Percentiles rank a stretch among this genome's conserved stretches.
phyloP scores from a whole-genome alignment of 257 asterid genomes.

The Fraxinus pennsylvanica region DNA sequence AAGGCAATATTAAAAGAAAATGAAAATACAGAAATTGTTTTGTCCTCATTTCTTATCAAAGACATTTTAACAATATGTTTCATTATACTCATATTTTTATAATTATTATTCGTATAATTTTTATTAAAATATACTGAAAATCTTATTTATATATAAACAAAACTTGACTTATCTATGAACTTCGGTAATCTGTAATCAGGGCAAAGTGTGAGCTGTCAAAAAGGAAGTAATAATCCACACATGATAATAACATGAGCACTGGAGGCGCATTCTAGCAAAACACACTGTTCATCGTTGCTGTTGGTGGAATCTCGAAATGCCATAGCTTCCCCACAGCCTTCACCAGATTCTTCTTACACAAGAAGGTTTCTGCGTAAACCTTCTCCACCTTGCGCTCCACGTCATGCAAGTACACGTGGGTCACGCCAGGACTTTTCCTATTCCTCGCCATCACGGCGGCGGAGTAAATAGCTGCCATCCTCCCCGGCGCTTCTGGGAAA shows the following conservation, averaged over 20 bases:
- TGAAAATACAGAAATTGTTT: not conserved
- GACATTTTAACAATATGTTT: too few species aligned
- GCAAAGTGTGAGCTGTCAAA: not conserved
- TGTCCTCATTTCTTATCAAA: too few species aligned
- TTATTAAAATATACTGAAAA: too few species aligned
- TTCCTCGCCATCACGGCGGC: slow-evolving; percentile 89
- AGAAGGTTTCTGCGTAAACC: slow-evolving; percentile 59
- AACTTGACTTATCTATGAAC: not conserved
- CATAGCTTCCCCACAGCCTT: slow-evolving; percentile 61
- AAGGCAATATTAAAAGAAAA: not conserved
- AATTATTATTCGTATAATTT: too few species aligned
- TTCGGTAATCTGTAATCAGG: not conserved
- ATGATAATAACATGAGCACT: not conserved
- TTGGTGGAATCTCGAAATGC: slow-evolving; percentile 75
- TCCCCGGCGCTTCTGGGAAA: slow-evolving; percentile 75
- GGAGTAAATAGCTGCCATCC: slow-evolving; percentile 91
- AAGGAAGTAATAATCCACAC: not conserved
- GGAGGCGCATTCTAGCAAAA: slow-evolving; percentile 51
- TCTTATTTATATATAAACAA: too few species aligned
- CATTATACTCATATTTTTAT: too few species aligned
- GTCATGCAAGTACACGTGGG: slow-evolving; percentile 82
- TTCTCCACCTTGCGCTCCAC: slow-evolving; percentile 81
- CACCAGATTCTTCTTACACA: slow-evolving; percentile 63
- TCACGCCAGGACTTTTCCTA: slow-evolving; percentile 59
- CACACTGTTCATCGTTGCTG: slow-evolving; percentile 14